Conservation (phyloP, 148 eudicot species). For the Amaranthus palmeri region DNA sequence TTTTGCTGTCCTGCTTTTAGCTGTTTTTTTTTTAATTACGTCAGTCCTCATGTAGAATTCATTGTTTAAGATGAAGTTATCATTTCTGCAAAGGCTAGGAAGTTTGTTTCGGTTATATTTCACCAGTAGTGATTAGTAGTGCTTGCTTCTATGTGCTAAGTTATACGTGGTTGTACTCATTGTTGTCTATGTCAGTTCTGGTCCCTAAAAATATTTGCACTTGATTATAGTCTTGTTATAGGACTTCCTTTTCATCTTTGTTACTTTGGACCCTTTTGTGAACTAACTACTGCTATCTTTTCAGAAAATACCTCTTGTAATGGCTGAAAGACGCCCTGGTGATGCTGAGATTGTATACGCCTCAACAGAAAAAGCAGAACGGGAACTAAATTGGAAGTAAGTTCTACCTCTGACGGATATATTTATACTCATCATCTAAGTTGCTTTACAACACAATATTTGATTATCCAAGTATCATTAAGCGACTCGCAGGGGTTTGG, state of each 20-base stretch:
- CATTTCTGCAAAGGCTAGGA: background rate
- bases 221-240: background rate
- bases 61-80: background rate
- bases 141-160: background rate
- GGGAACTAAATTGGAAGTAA: constrained; percentile 91
- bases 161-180: background rate
- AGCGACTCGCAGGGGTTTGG: too few relatives aligned
- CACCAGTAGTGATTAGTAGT: too few relatives aligned
- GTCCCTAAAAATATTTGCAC: background rate
- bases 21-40: background rate
- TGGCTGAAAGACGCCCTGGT: constrained; percentile 80
- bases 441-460: too few relatives aligned
- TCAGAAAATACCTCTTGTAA: constrained; percentile 79
- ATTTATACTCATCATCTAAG: background rate
- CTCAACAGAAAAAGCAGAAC: constrained; percentile 81
- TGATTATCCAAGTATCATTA: too few relatives aligned
- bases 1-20: background rate
- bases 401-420: constrained; percentile 10
- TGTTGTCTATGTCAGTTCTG: background rate
- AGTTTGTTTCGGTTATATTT: background rate
- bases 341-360: constrained; percentile 90
- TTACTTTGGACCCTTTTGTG: background rate
- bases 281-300: background rate
- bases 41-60: background rate
- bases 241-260: background rate